Percentiles rank a stretch among this genome's conserved stretches.
Evolutionary conservation across 2,329 filamentous ascomycete species (phyloP).

Genomic region (Neoarthrinium moseri): DNA sequence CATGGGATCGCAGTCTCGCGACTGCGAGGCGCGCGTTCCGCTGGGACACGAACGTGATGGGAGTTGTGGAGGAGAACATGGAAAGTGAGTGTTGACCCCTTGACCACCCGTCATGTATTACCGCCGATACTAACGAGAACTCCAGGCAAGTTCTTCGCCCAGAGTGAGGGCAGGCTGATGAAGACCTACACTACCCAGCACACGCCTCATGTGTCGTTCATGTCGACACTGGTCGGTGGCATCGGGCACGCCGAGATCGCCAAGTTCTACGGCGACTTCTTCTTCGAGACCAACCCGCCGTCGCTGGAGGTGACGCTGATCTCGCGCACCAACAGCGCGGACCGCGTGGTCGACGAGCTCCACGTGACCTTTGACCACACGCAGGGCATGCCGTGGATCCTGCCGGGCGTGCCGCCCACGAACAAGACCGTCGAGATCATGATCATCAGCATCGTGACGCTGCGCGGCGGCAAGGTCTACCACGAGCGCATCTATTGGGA

Average conservation of each 20-base stretch:
- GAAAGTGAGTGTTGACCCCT: constrained; percentile 41
- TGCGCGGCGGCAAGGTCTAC: constrained; percentile 62
- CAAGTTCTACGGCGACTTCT: constrained; percentile 64
- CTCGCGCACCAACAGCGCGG: constrained; percentile 62
- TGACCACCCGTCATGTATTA: no score
- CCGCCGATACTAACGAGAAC: background rate
- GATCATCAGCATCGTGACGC: constrained; percentile 61
- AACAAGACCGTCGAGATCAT: constrained; percentile 53
- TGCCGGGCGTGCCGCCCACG: constrained; percentile 59
- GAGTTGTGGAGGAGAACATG: constrained; percentile 64
- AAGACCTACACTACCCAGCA: constrained; percentile 58
- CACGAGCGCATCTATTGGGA: constrained; percentile 71
- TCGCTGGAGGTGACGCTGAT: constrained; percentile 61
- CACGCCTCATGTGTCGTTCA: constrained; percentile 66
- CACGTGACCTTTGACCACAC: constrained; percentile 59
- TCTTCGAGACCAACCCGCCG: constrained; percentile 60
- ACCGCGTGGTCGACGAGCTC: constrained; percentile 65
- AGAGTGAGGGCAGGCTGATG: constrained; percentile 60
- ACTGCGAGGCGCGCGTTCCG: constrained; percentile 62
- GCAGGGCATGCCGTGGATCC: constrained; percentile 57
- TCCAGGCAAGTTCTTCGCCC: constrained; percentile 52
- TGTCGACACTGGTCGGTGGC: constrained; percentile 64
- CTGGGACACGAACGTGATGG: constrained; percentile 61
- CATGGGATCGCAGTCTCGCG: constrained; percentile 65
- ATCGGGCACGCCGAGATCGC: constrained; percentile 58